Percentiles rank a stretch among this genome's conserved stretches.
phyloP scores from a whole-genome alignment of 768 basidiomycete species.

The Hygrocybe punicea region DNA sequence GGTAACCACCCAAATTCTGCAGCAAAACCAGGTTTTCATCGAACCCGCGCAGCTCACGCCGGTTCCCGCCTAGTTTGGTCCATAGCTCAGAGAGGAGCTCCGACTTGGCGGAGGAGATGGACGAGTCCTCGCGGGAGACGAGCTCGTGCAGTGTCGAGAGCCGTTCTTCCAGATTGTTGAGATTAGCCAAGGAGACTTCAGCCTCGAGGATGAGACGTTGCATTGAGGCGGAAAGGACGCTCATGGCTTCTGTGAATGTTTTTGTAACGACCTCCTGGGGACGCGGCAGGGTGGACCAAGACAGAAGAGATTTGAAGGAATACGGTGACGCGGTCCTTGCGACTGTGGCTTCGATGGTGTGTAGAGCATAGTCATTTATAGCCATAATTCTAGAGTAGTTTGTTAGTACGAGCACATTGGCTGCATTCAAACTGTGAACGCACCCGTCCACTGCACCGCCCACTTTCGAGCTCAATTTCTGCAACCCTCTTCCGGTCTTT shows the following conservation, averaged over 20 bases:
- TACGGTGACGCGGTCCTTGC: conserved; percentile 33
- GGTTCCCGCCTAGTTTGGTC: conserved; percentile 67
- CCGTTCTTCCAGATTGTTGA: conserved; percentile 61
- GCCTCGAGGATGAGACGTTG: conserved; percentile 64
- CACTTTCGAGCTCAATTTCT: conserved; percentile 63
- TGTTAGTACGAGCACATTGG: not conserved
- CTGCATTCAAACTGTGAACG: not conserved
- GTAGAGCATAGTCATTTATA: conserved; percentile 67
- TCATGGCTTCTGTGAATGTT: conserved; percentile 64
- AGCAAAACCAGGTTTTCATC: conserved; percentile 53
- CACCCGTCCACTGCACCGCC: conserved; percentile 74
- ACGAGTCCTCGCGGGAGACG: conserved; percentile 53
- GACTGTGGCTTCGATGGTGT: conserved; percentile 48
- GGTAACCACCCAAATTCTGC: conserved; percentile 51
- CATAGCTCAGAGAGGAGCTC: conserved; percentile 65
- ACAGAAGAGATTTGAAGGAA: conserved; percentile 38
- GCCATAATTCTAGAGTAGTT: conserved; percentile 56
- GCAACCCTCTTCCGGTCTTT: conserved; percentile 55
- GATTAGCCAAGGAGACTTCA: conserved; percentile 50
- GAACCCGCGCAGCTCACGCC: conserved; percentile 44
- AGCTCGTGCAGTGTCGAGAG: conserved; percentile 56
- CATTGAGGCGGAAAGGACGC: conserved; percentile 50
- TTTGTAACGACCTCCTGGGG: conserved; percentile 44
- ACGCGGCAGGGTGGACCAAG: conserved; percentile 32
- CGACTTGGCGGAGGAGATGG: conserved; percentile 42